Percentiles rank a stretch among this genome's conserved stretches.
Evolutionary conservation across 306 rosid genomes (phyloP).

Genomic region (Dryas octopetala): DNA sequence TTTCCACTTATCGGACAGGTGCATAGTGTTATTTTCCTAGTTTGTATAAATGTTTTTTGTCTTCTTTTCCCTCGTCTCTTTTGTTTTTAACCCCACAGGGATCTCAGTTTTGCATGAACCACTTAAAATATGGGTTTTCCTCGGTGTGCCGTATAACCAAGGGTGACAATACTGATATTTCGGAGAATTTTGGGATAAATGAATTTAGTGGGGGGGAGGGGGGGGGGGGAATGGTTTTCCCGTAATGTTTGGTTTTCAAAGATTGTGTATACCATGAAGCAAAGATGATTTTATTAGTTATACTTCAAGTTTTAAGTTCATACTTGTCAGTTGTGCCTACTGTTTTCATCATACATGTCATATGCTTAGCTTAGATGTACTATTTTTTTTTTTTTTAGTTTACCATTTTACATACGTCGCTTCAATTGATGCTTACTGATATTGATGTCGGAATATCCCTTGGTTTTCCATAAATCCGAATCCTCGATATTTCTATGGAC

Average conservation of each 20-base stretch:
- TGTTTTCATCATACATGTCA: neutral
- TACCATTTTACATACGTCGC: neutral
- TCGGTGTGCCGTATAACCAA: neutral
- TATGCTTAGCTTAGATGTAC: no score
- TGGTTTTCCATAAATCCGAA: neutral
- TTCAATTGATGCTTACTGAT: neutral
- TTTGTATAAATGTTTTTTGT: neutral
- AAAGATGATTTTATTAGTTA: neutral
- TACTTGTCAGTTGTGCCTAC: no score
- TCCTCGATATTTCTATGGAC: no score
- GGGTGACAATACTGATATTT: neutral
- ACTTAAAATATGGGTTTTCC: neutral
- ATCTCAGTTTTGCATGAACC: neutral
- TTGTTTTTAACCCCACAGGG: neutral
- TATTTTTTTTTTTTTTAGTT: neutral
- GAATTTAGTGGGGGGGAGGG: no score
- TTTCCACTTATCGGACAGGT: slow-evolving; percentile 98
- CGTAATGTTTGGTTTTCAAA: no score
- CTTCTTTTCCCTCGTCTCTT: neutral
- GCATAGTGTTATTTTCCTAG: slow-evolving; percentile 15
- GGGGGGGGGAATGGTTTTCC: no score
- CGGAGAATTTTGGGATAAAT: no score
- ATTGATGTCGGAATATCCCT: neutral
- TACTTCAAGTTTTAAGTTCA: neutral
- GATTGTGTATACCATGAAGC: neutral